Base-by-base conservation (phyloP, 257 asterid genomes). In the Nicotiana paniculata region DNA sequence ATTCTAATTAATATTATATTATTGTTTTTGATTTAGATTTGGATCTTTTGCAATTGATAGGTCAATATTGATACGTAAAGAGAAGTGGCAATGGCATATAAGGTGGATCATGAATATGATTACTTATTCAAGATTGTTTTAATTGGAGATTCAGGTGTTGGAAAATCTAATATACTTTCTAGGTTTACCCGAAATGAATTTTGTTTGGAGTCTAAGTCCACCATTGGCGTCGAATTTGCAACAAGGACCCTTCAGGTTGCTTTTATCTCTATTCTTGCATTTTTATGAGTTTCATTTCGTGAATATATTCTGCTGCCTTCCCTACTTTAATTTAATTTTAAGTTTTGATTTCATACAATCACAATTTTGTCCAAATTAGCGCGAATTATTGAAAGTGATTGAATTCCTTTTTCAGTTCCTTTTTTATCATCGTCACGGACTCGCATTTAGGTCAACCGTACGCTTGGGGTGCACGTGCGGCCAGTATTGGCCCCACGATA, bases 221-320 rank as follows among this genome's bases (percentile, higher is more conserved):
- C 92, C 80, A 87, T 89, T 15, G 92, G 92, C 10, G 92, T 87
- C 24, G 90, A 89, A 83, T 89, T 89, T 69, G 92, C 92, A 5
- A 89, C 92, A 21, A 87, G 89, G 78, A 89, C 92, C 77, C 88
- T 89, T 32, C 92, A 89, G 92, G 35, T n/a, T 63, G 1, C 33
- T 63, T n/a, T 63, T 63, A 63, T 63, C 24, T 24, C 11, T 17
- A 0, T 63, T 8, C 3, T 12, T 30, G 46, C 37, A 5, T 12
- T 26, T 65, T 26, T 66, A 12, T 66, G 17, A 28, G n/a, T 66
- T 66, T 66, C 37, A 26, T 30, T 30, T n/a, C 58, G 16, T 51
- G 55, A 51, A 1, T 51, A 48, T 48, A 48, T 10, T 48, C 13
- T 48, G 54, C 11, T 48, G 2, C 11, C 7, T 48, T 48, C 13